Base-by-base conservation (phyloP, 2,329 filamentous ascomycete genomes). In the Hymenoscyphus infarciens region DNA sequence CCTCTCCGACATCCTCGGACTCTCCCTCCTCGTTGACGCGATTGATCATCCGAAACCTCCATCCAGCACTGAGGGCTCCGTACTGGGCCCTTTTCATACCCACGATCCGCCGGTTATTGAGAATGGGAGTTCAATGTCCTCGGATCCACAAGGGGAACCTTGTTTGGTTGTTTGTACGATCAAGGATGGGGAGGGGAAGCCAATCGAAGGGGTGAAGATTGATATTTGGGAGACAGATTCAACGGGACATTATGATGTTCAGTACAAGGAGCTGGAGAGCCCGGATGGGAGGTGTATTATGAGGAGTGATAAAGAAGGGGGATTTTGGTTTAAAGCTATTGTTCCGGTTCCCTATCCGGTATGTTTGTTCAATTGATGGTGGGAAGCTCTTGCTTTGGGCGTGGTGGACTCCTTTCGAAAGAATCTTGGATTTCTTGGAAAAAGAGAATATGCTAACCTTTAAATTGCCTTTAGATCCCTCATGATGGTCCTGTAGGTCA, bases 151-250 rank as follows among this genome's bases (percentile, higher is more conserved):
- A 35, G 91, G 91, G 58, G 83, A 88, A 68, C 84, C 88, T 0
- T 83, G 91, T 66, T 81, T 94, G 15, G 88, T 90, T 4, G 73
- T 92, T n/a, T 92, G 90, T 78, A 88, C 82, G 0, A 78, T 94
- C 62, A 85, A 82, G 66, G 88, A 92, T 73, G 84, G 83, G 0
- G 49, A 76, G 0, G 89, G 89, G 0, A 79, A 78, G 1, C 87
- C 90, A 0, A 79, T 95, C 33, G 66, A 77, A 1, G 85, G 80
- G 56, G 89, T 87, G 33, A 90, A 87, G 73, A 83, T 94, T 65
- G 90, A 95, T 74, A 87, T 95, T 67, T 95, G 91, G 91, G 90
- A 94, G 77, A 92, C 90, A 8, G 91, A 94, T 74, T 87, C 83
- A 63, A 84, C 85, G n/a, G 91, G 91, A 10, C 85, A 87, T 71